Evolutionary conservation across 306 rosid genomes (phyloP).

Genomic region (Castanospermum australe): DNA sequence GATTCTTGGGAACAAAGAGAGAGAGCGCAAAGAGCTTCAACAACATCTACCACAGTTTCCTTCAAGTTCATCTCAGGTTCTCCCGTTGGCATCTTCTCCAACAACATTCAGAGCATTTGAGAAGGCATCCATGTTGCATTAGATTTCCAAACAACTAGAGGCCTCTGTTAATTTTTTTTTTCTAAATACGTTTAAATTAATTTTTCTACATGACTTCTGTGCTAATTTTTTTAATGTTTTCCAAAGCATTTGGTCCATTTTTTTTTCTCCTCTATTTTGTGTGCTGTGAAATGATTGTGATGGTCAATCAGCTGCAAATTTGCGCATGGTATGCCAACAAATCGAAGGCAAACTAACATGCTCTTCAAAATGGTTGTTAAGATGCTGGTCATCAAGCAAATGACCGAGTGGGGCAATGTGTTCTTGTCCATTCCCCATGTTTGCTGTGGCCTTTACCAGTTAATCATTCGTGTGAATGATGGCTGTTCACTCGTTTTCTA

Average conservation of each 20-base stretch:
- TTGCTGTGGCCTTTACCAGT: slow-evolving; percentile 27
- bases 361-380: slow-evolving; percentile 29
- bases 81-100: slow-evolving; percentile 83
- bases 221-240: slow-evolving; percentile 25
- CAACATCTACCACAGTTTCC: slow-evolving; percentile 41
- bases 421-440: slow-evolving; percentile 32
- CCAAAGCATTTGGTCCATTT: background rate
- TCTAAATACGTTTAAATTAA: slow-evolving; percentile 19
- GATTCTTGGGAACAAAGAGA: slow-evolving; percentile 44
- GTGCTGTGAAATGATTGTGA: slow-evolving; percentile 23
- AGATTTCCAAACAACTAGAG: slow-evolving; percentile 30
- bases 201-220: slow-evolving; percentile 34
- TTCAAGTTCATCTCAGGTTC: slow-evolving; percentile 81
- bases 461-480: slow-evolving; percentile 43
- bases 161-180: slow-evolving; percentile 34
- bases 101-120: slow-evolving; percentile 45
- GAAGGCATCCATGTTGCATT: slow-evolving; percentile 46
- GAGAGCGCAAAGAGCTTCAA: slow-evolving; percentile 34
- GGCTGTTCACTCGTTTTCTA: slow-evolving; percentile 22
- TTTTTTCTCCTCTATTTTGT: background rate
- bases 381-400: slow-evolving; percentile 31
- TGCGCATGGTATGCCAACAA: slow-evolving; percentile 24
- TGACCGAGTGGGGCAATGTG: slow-evolving; percentile 35
- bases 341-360: slow-evolving; percentile 40
- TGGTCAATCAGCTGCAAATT: slow-evolving; percentile 36